Evolutionary conservation across 2,329 filamentous ascomycete genomes (phyloP).

Genomic region (Colletotrichum tanaceti): DNA sequence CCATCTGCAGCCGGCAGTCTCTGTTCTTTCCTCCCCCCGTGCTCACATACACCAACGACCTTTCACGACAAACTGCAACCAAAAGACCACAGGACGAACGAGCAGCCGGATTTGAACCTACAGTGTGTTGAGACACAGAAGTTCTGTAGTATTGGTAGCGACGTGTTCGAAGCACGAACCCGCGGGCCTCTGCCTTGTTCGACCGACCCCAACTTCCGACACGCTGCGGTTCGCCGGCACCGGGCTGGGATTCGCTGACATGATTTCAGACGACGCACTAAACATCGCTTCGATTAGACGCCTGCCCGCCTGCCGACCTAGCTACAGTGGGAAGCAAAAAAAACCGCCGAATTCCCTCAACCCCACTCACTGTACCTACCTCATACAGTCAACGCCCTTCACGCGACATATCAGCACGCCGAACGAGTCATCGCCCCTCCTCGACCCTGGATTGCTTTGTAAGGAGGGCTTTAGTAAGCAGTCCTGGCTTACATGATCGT

Average conservation of each 20-base stretch:
- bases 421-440: not conserved
- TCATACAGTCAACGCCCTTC: not conserved
- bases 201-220: not conserved
- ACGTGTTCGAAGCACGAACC: not conserved
- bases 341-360: no score
- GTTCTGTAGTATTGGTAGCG: no score
- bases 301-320: not conserved
- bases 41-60: no score
- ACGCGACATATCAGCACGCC: not conserved
- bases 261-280: not conserved
- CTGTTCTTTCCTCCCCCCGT: no score
- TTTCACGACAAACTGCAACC: no score
- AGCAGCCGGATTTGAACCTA: no score
- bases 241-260: not conserved
- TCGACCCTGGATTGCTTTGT: no score
- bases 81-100: no score
- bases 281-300: not conserved
- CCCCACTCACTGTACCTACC: no score
- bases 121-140: no score
- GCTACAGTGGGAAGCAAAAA: no score
- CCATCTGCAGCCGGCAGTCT: not conserved
- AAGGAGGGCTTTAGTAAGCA: not conserved
- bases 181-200: no score
- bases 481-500: not conserved
- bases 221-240: not conserved